Evolutionary conservation across 2,329 filamentous ascomycete species (phyloP).

Genomic region (Alternaria atra): DNA sequence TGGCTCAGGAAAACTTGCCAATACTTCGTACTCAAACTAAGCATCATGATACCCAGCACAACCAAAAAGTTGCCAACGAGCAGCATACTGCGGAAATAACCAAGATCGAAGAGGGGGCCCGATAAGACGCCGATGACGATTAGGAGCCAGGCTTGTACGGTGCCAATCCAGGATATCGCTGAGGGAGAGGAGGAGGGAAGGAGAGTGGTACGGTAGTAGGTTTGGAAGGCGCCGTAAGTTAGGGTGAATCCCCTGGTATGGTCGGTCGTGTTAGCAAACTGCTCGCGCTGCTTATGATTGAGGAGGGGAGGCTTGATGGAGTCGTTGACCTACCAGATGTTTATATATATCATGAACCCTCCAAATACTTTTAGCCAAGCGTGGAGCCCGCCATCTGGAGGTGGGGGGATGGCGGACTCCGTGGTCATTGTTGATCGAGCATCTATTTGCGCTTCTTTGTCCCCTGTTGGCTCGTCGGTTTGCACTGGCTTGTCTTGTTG

Average conservation of each 20-base stretch:
- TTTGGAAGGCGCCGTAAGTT: conserved; percentile 55
- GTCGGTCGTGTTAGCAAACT: conserved; percentile 1
- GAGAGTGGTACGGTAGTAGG: conserved; percentile 56
- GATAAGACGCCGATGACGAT: conserved; percentile 62
- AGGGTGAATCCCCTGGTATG: conserved; percentile 52
- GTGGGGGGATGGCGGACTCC: conserved; percentile 40
- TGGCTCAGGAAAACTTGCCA: conserved; percentile 65
- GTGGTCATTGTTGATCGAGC: conserved; percentile 30
- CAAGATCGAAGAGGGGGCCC: conserved; percentile 58
- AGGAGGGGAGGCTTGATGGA: not conserved
- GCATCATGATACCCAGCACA: conserved; percentile 71
- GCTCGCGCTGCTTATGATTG: not conserved
- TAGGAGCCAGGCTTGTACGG: conserved; percentile 58
- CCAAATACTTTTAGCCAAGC: conserved; percentile 52
- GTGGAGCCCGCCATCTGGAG: conserved; percentile 50
- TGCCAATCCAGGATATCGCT: conserved; percentile 58
- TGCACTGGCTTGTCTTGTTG: conserved; percentile 5
- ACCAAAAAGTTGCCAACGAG: conserved; percentile 60
- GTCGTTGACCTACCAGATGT: conserved; percentile 45
- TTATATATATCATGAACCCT: conserved; percentile 51
- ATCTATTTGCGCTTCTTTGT: conserved; percentile 31
- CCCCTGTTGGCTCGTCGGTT: conserved; percentile 9
- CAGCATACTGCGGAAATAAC: conserved; percentile 57
- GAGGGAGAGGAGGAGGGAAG: conserved; percentile 48
- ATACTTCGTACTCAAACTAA: conserved; percentile 63